Base-by-base conservation (phyloP, 2,329 filamentous ascomycete species). In the Blastomyces parvus region DNA sequence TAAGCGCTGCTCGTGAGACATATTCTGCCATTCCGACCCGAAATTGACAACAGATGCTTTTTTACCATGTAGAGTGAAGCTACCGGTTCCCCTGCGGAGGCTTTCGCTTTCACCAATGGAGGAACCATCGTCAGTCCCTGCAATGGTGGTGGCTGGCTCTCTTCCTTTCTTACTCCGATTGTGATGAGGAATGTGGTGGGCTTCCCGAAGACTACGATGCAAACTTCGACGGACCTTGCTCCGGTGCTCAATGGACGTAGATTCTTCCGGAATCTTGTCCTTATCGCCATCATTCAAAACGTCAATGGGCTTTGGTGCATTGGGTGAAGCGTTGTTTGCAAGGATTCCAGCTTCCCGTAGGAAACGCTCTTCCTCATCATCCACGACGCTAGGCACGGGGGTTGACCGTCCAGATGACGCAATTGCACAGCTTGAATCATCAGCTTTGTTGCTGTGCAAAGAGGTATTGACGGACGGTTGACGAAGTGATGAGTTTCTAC, bases 31-130 rank as follows among this genome's bases (percentile, higher is more conserved):
- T 69, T 96, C 93, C n/a, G 87, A 86, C 9, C 92, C 91, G 73
- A 99, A 95, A n/a, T 90, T 95, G 68, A 99, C 90, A 63, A 99
- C 90, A 0, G 91, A 96, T 2, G 94, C 94, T 76, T 99, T 97
- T 80, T 97, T 99, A 65, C 94, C 93, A 71, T 99, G 94, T 3
- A 99, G 87, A 3, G 94, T 96, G 74, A 99, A 99, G 70, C 90
- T 96, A 5, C 91, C 91, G 14, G 89, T 86, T 14, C 88, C 88
- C 58, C 94, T 86, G 7, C 88, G 81, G 14, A 99, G 81, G 13
- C 88, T 86, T 68, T 90, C 88, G 46, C 72, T 88, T 79, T 77
- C 83, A 70, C 64, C 63, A n/a, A 68, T 64, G 22, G 66, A 74
- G 71, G 71, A 74, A 59, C 70, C 78, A 22, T 84, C 84, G 42